Conservation (phyloP, 2,329 filamentous ascomycete genomes). For the Lachnellula cervina region DNA sequence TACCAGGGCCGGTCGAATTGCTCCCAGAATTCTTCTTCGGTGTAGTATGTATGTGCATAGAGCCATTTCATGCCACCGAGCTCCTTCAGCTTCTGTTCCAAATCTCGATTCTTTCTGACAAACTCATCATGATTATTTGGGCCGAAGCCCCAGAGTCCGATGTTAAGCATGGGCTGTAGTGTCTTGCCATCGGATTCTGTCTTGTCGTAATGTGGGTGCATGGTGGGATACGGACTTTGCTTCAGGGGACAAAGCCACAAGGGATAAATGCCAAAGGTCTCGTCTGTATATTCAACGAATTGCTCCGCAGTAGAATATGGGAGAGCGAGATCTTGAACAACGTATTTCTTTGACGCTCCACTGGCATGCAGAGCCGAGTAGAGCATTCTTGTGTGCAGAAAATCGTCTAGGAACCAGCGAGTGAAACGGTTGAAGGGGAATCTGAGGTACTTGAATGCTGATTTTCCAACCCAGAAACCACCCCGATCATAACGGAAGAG, state of each 20-base stretch:
- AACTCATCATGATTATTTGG: constrained; percentile 54
- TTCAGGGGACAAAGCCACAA: constrained; percentile 54
- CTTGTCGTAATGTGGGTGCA: constrained; percentile 29
- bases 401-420: constrained; percentile 54
- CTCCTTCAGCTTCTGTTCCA: constrained; percentile 64
- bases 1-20: constrained; percentile 59
- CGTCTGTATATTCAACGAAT: constrained; percentile 49
- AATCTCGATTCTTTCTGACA: constrained; percentile 60
- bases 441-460: constrained; percentile 56
- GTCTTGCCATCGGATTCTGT: constrained; percentile 24
- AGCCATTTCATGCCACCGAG: constrained; percentile 81
- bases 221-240: constrained; percentile 30
- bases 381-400: constrained; percentile 57
- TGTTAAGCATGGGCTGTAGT: constrained; percentile 49
- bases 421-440: constrained; percentile 56
- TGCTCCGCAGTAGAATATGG: constrained; percentile 46
- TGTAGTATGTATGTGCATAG: constrained; percentile 81
- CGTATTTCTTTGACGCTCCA: constrained; percentile 49
- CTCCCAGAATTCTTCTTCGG: constrained; percentile 64
- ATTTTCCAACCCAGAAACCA: constrained; percentile 56
- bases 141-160: constrained; percentile 83
- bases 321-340: constrained; percentile 59
- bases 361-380: constrained; percentile 58
- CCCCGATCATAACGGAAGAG: constrained; percentile 58
- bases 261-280: constrained; percentile 45